Base-by-base conservation (phyloP, 129 eudicot species). In the Apium graveolens region DNA sequence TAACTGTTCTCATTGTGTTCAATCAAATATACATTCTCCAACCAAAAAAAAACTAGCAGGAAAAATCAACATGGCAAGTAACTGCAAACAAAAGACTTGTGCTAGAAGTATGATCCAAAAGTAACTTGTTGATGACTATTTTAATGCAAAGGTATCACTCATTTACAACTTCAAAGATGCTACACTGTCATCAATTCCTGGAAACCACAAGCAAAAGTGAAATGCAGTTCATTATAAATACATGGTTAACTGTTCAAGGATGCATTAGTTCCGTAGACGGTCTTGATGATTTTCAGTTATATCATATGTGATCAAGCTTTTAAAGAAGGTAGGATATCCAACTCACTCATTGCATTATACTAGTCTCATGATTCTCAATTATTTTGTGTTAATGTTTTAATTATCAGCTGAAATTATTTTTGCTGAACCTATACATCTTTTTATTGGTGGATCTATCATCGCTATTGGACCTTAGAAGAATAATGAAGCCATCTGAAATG, bases 171-270 rank as follows among this genome's bases (percentile, higher is more conserved):
- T 66, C 78, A 57, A 53, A 31, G 60, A 57, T 70, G 20, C 85
- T 82, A 93, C 76, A 93, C 96, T 21, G 88, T 90, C 85, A 93
- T 88, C 88, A 93, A 31, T 74, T 93, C 98, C 98, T 92, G 88
- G 63, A 86, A 85, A 29, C 49, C 68, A 82, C 11, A 24, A 46
- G 24, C 27, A 45, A 76, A 49, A 18, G 71, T 60, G 14, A n/a
- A 60, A n/a, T 26, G 32, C 68, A 60, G 43, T 68, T 13, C n/a
- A n/a, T n/a, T n/a, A n/a, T 3, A 9, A 69, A 5, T n/a, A n/a
- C n/a, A 24, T 32, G 1, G 37, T 0, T 37, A 70, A 17, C 74
- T 17, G 16, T 17, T 4, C 43, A 0, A 5, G 1, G n/a, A 49
- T 29, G 77, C 62, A 13, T 13, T 74, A 74, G 7, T 26, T 44